Evolutionary conservation across 768 basidiomycete genomes (phyloP).

Genomic region (Wakefieldia striispora): DNA sequence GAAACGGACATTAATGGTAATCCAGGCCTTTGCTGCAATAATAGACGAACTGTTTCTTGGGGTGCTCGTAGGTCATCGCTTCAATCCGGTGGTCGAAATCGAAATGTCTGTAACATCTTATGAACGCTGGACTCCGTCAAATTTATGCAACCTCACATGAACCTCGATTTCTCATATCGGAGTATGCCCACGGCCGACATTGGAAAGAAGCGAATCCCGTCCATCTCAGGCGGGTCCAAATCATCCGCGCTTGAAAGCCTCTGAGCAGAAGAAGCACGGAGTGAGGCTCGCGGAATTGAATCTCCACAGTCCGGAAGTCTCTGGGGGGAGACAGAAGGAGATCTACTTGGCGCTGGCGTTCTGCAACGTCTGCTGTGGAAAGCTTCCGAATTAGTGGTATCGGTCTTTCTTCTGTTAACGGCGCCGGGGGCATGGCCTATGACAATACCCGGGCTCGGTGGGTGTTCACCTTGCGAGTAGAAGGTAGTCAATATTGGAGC

Average conservation of each 20-base stretch:
- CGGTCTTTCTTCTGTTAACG: too few species aligned
- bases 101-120: background rate
- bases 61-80: constrained; percentile 18
- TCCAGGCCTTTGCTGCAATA: background rate
- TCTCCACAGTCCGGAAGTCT: too few species aligned
- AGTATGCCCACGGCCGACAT: constrained; percentile 11
- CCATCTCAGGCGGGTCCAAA: too few species aligned
- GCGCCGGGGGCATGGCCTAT: background rate
- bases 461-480: too few species aligned
- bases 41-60: constrained; percentile 17
- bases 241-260: too few species aligned
- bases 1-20: background rate
- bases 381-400: background rate
- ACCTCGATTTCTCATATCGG: constrained; percentile 3
- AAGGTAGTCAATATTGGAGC: too few species aligned
- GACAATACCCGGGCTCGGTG: background rate
- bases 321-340: too few species aligned
- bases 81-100: constrained; percentile 3
- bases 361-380: too few species aligned
- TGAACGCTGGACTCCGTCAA: background rate
- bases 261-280: too few species aligned
- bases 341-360: too few species aligned
- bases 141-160: constrained; percentile 5
- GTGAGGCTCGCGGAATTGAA: too few species aligned
- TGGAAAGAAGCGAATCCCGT: too few species aligned